Percentiles rank a stretch among this genome's conserved stretches.
Evolutionary conservation across 305 asterid genomes (phyloP).

Genomic region (Fraxinus dipetala): DNA sequence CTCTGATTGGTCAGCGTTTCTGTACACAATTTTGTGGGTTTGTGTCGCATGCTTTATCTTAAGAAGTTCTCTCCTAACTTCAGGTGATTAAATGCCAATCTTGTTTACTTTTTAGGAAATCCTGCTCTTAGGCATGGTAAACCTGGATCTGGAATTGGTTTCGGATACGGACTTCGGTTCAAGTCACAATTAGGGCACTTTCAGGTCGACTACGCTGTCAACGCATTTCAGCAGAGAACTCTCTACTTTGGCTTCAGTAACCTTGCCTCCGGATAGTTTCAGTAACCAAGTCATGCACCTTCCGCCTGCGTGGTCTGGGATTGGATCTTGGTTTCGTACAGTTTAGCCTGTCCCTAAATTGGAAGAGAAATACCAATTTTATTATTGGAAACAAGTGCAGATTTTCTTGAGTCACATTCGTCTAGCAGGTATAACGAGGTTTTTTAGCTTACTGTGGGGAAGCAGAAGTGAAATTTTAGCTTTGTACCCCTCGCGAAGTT

Average conservation of each 20-base stretch:
- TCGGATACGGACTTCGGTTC: conserved; percentile 80
- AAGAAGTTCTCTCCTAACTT: not conserved
- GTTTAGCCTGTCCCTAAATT: not conserved
- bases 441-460: not conserved
- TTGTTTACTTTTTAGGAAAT: conserved; percentile 49
- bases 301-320: not conserved
- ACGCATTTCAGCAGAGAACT: conserved; percentile 69
- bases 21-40: not conserved
- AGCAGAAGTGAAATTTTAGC: not conserved
- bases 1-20: not conserved
- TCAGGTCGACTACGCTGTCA: conserved; percentile 76
- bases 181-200: conserved; percentile 76
- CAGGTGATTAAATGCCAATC: not conserved
- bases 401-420: conserved; percentile 14
- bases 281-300: not conserved
- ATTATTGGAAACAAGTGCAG: conserved; percentile 15
- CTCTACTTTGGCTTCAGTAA: conserved; percentile 76
- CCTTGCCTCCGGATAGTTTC: conserved; percentile 39
- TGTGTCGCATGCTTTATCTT: not conserved
- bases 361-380: not conserved
- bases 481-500: not conserved
- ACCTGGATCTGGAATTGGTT: conserved; percentile 79
- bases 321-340: not conserved
- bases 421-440: conserved; percentile 7
- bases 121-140: conserved; percentile 89